Conservation (phyloP, 768 basidiomycete species). For the Trametes elegans region DNA sequence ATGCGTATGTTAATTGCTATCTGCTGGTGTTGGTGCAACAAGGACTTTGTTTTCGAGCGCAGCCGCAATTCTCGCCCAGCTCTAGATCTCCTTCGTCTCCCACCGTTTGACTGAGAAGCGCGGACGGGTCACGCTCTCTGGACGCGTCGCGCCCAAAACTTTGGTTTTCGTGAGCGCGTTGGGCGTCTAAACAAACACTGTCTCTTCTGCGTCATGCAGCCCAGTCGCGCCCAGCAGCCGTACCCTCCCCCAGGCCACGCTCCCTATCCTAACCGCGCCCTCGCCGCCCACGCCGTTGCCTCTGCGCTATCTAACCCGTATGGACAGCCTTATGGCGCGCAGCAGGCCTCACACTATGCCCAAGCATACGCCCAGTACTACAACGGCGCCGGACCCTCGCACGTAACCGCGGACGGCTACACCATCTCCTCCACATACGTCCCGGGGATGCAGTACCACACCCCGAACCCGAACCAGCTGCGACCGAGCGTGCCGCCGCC, state of each 20-base stretch:
- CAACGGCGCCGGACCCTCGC: slow-evolving; percentile 16
- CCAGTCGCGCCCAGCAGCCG: slow-evolving; percentile 2
- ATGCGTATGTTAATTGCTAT: slow-evolving; percentile 32
- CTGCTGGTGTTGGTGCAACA: slow-evolving; percentile 16
- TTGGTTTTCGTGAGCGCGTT: no score
- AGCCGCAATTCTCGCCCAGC: no score
- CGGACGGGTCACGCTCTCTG: not conserved
- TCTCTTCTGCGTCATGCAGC: slow-evolving; percentile 10
- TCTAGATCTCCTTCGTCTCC: not conserved
- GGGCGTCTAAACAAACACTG: no score
- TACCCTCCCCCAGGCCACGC: no score
- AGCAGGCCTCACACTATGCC: slow-evolving; percentile 34
- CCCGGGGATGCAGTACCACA: slow-evolving; percentile 15
- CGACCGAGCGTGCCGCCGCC: no score
- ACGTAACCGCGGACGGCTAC: slow-evolving; percentile 33
- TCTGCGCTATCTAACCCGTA: slow-evolving; percentile 31
- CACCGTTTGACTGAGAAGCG: not conserved
- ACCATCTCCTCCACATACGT: slow-evolving; percentile 33
- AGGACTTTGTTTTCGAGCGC: slow-evolving; percentile 18
- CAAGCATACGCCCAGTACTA: slow-evolving; percentile 29
- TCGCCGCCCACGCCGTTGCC: slow-evolving; percentile 25
- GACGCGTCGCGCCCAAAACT: slow-evolving; percentile 2
- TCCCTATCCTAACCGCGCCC: not conserved
- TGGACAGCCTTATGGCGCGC: slow-evolving; percentile 7
- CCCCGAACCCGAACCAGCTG: no score